Conservation (phyloP, 306 rosid species). For the Gastrolobium bilobum region DNA sequence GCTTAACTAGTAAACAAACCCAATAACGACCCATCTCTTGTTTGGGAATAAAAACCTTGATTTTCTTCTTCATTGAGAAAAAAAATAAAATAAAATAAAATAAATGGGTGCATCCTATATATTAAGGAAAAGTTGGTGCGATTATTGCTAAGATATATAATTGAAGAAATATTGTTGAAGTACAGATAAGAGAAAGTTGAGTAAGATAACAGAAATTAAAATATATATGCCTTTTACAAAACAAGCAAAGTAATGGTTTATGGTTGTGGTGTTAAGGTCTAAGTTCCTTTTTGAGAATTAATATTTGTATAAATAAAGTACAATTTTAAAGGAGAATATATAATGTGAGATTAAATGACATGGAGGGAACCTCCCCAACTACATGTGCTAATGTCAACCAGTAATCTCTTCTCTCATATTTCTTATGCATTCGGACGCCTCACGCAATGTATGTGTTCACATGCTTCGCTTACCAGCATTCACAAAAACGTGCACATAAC, state of each 20-base stretch:
- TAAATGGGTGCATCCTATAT: neutral
- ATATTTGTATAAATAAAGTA: conserved; percentile 15
- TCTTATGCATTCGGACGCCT: conserved; percentile 60
- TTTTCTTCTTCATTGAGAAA: neutral
- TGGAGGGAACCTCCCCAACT: conserved; percentile 55
- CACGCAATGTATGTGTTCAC: conserved; percentile 73
- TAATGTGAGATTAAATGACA: conserved; percentile 41
- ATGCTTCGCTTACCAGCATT: conserved; percentile 62
- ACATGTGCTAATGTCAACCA: conserved; percentile 64
- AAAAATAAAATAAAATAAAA: neutral
- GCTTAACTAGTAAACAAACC: conserved; percentile 39
- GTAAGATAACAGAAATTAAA: conserved; percentile 38
- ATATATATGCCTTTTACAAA: neutral
- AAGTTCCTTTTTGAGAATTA: conserved; percentile 21
- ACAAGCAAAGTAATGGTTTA: conserved; percentile 44
- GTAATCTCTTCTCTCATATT: conserved; percentile 38
- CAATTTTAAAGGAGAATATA: conserved; percentile 11
- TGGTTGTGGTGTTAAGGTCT: conserved; percentile 30
- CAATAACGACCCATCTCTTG: conserved; percentile 4
- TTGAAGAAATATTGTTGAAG: conserved; percentile 4
- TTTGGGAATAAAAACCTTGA: neutral
- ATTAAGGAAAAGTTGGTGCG: conserved; percentile 31
- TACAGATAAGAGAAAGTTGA: neutral
- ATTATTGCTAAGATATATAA: conserved; percentile 8
- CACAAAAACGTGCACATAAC: conserved; percentile 79